Evolutionary conservation across 805 yeast genomes (phyloP).

Genomic region (Sugiyamaella floridensis): DNA sequence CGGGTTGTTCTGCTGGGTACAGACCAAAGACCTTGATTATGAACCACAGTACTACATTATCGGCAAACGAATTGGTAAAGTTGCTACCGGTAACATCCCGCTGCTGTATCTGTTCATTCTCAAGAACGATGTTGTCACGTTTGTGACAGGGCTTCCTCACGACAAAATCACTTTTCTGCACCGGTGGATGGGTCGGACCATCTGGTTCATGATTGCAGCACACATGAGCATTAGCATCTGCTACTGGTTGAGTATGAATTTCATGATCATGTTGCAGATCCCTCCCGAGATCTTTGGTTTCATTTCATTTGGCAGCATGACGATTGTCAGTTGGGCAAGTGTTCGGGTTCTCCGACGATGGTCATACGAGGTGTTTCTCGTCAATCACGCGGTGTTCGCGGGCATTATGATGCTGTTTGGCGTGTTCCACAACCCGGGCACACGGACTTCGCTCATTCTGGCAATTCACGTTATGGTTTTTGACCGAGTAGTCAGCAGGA

Average conservation of each 20-base stretch:
- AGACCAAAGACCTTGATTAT: slow-evolving; percentile 37
- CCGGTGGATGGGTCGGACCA: slow-evolving; percentile 39
- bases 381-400: slow-evolving; percentile 38
- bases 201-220: slow-evolving; percentile 33
- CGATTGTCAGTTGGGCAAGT: slow-evolving; percentile 34
- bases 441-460: slow-evolving; percentile 33
- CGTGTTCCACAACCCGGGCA: slow-evolving; percentile 37
- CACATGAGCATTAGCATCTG: slow-evolving; percentile 33
- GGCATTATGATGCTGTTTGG: slow-evolving; percentile 39
- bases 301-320: slow-evolving; percentile 37
- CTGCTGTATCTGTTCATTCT: slow-evolving; percentile 32
- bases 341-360: slow-evolving; percentile 32
- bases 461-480: slow-evolving; percentile 39
- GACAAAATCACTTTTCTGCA: slow-evolving; percentile 38
- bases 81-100: slow-evolving; percentile 38
- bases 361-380: slow-evolving; percentile 39
- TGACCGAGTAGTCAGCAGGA: slow-evolving; percentile 34
- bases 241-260: slow-evolving; percentile 39
- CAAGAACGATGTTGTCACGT: slow-evolving; percentile 37
- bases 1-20: slow-evolving; percentile 27
- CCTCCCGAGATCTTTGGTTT: slow-evolving; percentile 48
- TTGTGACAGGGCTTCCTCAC: slow-evolving; percentile 37
- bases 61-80: slow-evolving; percentile 38
- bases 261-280: slow-evolving; percentile 36
- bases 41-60: slow-evolving; percentile 36